These are phyloP conservation scores for Sclerotinia sclerotiorum DNA, from an alignment of 2,329 filamentous ascomycete genomes.

Conservation along the genomic window DNA sequence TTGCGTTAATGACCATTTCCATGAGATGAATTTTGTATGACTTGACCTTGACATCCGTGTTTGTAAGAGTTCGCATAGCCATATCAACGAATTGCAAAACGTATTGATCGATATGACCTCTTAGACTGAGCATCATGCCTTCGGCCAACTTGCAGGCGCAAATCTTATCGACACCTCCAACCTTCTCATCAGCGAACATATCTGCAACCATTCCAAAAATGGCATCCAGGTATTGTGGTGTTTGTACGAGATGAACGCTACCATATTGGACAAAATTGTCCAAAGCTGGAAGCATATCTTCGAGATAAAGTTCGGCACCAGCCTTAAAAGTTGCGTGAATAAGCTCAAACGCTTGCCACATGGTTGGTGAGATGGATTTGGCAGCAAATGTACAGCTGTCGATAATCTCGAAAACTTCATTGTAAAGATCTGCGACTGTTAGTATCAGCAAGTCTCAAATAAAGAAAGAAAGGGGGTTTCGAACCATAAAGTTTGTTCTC, in stretches of 20 bases:
- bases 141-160: slow-evolving; percentile 97
- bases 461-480: slow-evolving; percentile 27
- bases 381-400: slow-evolving; percentile 98
- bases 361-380: slow-evolving; percentile 90
- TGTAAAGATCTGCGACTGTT: slow-evolving; percentile 72
- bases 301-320: slow-evolving; percentile 92
- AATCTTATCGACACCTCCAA: slow-evolving; percentile 90
- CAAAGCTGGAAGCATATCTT: slow-evolving; percentile 96
- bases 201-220: slow-evolving; percentile 92
- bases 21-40: slow-evolving; percentile 94
- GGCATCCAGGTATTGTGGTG: slow-evolving; percentile 81
- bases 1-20: slow-evolving; percentile 98
- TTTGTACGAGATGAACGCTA: slow-evolving; percentile 74
- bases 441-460: slow-evolving; percentile 31
- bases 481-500: slow-evolving; percentile 94
- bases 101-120: slow-evolving; percentile 83
- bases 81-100: slow-evolving; percentile 84
- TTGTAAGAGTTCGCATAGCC: slow-evolving; percentile 78
- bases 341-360: slow-evolving; percentile 98
- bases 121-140: slow-evolving; percentile 93
- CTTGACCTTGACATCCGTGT: slow-evolving; percentile 80
- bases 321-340: slow-evolving; percentile 97
- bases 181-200: slow-evolving; percentile 90
- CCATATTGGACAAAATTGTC: slow-evolving; percentile 98
- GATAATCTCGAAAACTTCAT: slow-evolving; percentile 98